Evolutionary conservation across 129 eudicot genomes (phyloP), one percentile per base, ranked within the genome.

Genomic region (Gnaphalium uliginosum): DNA sequence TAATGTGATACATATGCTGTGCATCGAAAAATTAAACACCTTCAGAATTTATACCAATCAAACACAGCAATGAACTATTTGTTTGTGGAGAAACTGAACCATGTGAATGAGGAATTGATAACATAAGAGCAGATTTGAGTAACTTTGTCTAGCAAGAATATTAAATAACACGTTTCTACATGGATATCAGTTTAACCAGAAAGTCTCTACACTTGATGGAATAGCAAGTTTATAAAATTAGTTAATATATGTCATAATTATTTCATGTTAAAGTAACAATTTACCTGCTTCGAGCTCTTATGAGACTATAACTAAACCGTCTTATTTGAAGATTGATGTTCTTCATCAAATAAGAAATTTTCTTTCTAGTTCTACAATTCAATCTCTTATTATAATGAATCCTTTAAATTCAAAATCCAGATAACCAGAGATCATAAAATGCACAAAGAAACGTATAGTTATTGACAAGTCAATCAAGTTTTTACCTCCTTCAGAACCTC

Each of bases 401-500:
- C 33, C 27, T 27, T 21, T 65, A 4, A 30, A 63, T 64, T n/a
- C 30, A 32, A 32, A 19, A 32, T 54, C 14, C 27, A 72, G 30
- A 32, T 13, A 41, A 48, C 19, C 29, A 48, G 33, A 22, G 14
- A 26, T 54, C 18, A 43, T 32, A 66, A 4, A 30, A 53, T 51
- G 41, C 57, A 50, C 30, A 62, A 61, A 19, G 27, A 56, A 0
- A 56, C 9, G 59, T 26, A 53, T 51, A 29, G 30, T 33, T 27
- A 27, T 19, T 72, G 26, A 66, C 41, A 56, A 53, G 63, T 63
- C 26, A 61, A 64, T 57, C 61, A 69, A 75, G 14, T 6, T 26
- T 62, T 82, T 78, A 92, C 98, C 98, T 92, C 88, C 78, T 72
- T 87, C 30, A 89, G 76, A 71, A 85, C 71, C 78, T 88, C 97